Evolutionary conservation across 1,139 yeast species (phyloP), one percentile per base, ranked within the genome.

Genomic region (Blastobotrys apis): DNA sequence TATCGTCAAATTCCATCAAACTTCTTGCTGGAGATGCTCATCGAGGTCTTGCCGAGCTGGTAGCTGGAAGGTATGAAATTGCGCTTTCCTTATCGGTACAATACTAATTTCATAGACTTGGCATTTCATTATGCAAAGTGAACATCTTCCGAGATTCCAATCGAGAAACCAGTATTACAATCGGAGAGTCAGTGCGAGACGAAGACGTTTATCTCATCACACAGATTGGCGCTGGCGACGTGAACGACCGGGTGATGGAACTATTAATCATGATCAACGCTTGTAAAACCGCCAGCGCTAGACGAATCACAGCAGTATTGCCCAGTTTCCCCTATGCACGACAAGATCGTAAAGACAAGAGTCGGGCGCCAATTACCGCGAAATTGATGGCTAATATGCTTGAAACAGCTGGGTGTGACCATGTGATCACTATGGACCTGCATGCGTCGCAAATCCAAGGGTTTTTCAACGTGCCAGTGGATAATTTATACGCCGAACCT

Each of bases 401-500:
- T 49, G 87, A 92, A 46, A 85, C 96, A 3, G 96, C 97, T 13
- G 98, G 98, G 6, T 90, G 97, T 65, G 81, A 88, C 65, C 98
- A 92, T 66, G 95, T 92, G 29, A 92, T 92, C 56, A 92, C 97
- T 35, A 87, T 92, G 95, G 98, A 92, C 64, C 72, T 92, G 58
- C 98, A 92, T 60, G 98, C 97, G 8, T 83, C 95, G 13, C 98
- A 92, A 67, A 92, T 92, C 59, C 98, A 92, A 69, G 98, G 98
- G 10, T 92, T 92, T 63, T 92, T 92, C 60, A 85, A 85, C 54
- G 90, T 87, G 12, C 98, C 98, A 0, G 98, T 92, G 23, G 98
- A 92, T 67, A 92, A 92, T 65, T 71, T 92, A 57, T 92, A 90
- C 59, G 97, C 96, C 25, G 97, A 92, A 66, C 98, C 97, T 45